A percentile compares a stretch with the other conserved stretches of the same genome.
Conservation (phyloP, 352 stramenopile species). For the Pythium diclinum region DNA sequence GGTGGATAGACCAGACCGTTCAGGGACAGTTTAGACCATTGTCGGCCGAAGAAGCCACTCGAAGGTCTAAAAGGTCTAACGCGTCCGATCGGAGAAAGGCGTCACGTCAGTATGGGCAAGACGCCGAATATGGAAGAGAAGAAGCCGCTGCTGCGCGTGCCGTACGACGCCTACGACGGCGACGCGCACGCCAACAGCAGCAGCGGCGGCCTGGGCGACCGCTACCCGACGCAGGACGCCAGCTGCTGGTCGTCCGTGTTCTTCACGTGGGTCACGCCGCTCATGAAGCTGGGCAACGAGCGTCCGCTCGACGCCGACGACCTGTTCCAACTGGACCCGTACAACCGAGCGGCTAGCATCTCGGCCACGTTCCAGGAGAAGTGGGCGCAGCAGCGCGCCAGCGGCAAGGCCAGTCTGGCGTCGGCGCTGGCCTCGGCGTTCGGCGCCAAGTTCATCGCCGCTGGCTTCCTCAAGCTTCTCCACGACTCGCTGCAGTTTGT, state of each 20-base stretch:
- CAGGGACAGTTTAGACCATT: not conserved
- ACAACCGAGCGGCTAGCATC: conserved; percentile 59
- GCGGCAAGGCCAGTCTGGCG: conserved; percentile 24
- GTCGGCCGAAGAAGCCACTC: conserved; percentile 5
- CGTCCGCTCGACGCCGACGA: conserved; percentile 78
- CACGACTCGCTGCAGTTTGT: conserved; percentile 86
- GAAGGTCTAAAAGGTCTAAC: conserved; percentile 11
- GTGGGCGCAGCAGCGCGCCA: conserved; percentile 40
- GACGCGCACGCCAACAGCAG: conserved; percentile 15
- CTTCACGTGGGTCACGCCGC: conserved; percentile 86
- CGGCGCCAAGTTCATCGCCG: conserved; percentile 35
- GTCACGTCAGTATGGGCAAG: conserved; percentile 2
- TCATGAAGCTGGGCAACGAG: conserved; percentile 83
- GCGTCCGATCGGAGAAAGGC: not conserved
- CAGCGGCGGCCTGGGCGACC: conserved; percentile 46
- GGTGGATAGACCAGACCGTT: not conserved
- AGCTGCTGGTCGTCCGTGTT: conserved; percentile 58
- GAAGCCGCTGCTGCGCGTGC: conserved; percentile 33
- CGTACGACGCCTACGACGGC: conserved; percentile 16
- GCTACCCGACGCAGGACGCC: conserved; percentile 54
- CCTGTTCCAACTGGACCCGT: conserved; percentile 77
- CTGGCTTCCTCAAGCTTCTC: conserved; percentile 73
- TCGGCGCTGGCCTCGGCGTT: conserved; percentile 54
- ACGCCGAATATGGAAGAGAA: conserved; percentile 26
- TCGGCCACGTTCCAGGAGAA: conserved; percentile 39